Percentiles rank a stretch among this genome's conserved stretches.
Evolutionary conservation across 768 basidiomycete species (phyloP).

Genomic region (Termitomyces sp.): DNA sequence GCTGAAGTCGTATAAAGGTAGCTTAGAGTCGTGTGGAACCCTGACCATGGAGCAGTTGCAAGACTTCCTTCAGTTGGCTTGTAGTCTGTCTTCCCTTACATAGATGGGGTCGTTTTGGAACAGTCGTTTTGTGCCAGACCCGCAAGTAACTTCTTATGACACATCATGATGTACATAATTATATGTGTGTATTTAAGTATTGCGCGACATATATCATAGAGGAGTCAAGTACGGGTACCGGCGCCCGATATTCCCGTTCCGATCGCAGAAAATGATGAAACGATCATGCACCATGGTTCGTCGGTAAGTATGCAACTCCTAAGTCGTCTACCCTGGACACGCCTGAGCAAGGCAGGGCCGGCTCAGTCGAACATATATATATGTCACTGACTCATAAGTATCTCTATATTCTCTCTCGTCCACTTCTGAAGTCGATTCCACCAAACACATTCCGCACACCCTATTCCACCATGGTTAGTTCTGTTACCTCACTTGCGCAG

Average conservation of each 20-base stretch:
- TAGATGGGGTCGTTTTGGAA: too few relatives aligned
- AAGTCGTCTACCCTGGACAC: neutral
- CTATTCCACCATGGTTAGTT: conserved; percentile 7
- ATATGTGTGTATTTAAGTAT: too few relatives aligned
- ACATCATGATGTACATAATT: too few relatives aligned
- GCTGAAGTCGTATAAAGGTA: too few relatives aligned
- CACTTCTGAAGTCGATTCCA: neutral
- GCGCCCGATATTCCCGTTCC: neutral
- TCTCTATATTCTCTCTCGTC: conserved; percentile 1
- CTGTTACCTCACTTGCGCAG: neutral
- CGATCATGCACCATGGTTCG: neutral
- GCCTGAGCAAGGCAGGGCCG: neutral
- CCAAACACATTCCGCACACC: neutral
- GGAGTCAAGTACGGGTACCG: neutral
- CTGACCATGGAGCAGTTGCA: too few relatives aligned
- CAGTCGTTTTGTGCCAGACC: too few relatives aligned
- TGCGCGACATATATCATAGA: too few relatives aligned
- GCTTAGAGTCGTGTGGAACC: too few relatives aligned
- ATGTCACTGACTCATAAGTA: conserved; percentile 1
- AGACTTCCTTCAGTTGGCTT: too few relatives aligned
- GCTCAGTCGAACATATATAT: neutral
- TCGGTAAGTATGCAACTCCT: neutral
- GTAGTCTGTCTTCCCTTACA: too few relatives aligned
- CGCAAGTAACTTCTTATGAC: too few relatives aligned
- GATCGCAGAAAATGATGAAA: neutral